Evolutionary conservation across 176 grass and related monocot species (phyloP).

Genomic region (Puccinellia tenuiflora): DNA sequence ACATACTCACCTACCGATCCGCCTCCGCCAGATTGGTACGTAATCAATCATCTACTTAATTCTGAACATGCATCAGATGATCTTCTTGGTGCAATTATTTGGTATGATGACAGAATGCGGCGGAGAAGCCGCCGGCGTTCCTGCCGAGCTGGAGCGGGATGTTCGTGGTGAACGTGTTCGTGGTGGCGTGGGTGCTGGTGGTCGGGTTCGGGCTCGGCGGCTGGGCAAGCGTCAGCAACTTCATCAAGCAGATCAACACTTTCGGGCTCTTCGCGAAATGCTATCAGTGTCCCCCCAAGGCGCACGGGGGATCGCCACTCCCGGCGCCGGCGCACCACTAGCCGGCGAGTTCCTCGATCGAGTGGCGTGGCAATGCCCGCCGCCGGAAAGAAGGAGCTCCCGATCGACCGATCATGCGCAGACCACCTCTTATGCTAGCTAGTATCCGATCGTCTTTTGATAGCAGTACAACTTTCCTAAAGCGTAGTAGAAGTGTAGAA

Average conservation of each 20-base stretch:
- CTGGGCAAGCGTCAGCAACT: constrained; percentile 74
- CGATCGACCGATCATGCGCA: neutral
- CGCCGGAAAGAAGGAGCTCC: neutral
- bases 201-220: constrained; percentile 76
- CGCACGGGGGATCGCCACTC: neutral
- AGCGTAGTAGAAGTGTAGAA: too few species aligned
- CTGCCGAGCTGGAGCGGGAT: constrained; percentile 71
- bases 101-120: constrained; percentile 46
- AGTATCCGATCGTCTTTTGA: neutral
- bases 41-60: too few species aligned
- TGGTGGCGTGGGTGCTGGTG: constrained; percentile 75
- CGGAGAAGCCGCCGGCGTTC: constrained; percentile 72
- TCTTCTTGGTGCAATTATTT: neutral
- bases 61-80: neutral
- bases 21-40: constrained; percentile 38
- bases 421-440: neutral
- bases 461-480: neutral
- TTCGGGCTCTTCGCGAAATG: constrained; percentile 81
- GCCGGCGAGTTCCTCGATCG: neutral
- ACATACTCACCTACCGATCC: constrained; percentile 51
- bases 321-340: constrained; percentile 27
- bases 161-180: constrained; percentile 61
- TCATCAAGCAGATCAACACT: constrained; percentile 69
- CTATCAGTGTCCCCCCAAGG: constrained; percentile 52
- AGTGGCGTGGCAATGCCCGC: neutral